Evolutionary conservation across 169 alveolate genomes (phyloP).

Genomic region (Neospora caninum): DNA sequence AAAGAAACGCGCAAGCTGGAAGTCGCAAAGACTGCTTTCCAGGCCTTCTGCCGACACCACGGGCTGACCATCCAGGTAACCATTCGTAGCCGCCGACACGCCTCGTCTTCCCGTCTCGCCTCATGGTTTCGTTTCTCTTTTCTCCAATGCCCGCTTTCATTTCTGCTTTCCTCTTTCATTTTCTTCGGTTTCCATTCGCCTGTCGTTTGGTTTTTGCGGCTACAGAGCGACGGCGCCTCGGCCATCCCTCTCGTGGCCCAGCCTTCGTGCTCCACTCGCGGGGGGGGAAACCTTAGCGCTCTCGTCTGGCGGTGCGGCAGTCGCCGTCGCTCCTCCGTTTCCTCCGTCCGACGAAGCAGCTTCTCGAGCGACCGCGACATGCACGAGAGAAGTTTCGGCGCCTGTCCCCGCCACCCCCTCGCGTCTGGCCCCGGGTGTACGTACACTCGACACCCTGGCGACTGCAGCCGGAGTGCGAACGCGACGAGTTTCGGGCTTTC

Average conservation of each 20-base stretch:
- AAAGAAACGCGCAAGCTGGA: constrained; percentile 44
- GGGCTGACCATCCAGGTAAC: constrained; percentile 23
- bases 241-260: not conserved
- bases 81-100: too few relatives aligned
- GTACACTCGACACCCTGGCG: not conserved
- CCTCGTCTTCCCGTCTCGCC: not conserved
- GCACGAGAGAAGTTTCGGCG: not conserved
- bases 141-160: not conserved
- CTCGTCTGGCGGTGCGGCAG: not conserved
- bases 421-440: not conserved
- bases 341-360: not conserved
- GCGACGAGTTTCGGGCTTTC: not conserved
- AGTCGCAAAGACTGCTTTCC: constrained; percentile 42
- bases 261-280: not conserved
- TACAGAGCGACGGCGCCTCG: not conserved
- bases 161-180: not conserved
- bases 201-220: not conserved
- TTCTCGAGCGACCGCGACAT: not conserved
- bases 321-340: not conserved
- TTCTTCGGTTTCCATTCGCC: not conserved
- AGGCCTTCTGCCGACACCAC: constrained; percentile 11
- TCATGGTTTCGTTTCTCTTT: not conserved
- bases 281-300: not conserved
- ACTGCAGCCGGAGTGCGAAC: not conserved
- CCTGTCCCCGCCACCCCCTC: not conserved